Evolutionary conservation across 1,284 basidiomycete genomes (phyloP).

Genomic region (Testicularia cyperi): DNA sequence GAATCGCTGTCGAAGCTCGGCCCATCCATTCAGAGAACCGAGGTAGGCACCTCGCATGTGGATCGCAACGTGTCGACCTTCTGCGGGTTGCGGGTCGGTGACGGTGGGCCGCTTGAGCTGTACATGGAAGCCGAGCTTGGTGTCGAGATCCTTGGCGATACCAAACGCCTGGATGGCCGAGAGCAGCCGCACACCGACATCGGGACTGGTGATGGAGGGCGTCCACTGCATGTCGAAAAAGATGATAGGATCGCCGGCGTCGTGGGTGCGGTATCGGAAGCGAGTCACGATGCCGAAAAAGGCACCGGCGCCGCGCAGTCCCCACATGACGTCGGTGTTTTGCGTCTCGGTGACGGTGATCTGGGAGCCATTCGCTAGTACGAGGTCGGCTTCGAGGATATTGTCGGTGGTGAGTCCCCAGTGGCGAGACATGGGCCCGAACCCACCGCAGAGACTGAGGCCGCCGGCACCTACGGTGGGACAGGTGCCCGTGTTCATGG

Average conservation of each 20-base stretch:
- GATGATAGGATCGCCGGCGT: conserved; percentile 36
- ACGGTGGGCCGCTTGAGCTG: conserved; percentile 29
- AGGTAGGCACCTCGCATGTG: conserved; percentile 41
- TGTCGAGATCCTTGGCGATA: conserved; percentile 10
- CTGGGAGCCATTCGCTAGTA: conserved; percentile 58
- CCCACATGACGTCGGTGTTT: conserved; percentile 50
- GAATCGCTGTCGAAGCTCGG: conserved; percentile 5
- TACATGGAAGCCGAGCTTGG: conserved; percentile 44
- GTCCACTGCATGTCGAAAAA: conserved; percentile 47
- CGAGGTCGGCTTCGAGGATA: conserved; percentile 56
- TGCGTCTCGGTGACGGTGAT: conserved; percentile 33
- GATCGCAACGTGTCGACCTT: conserved; percentile 15
- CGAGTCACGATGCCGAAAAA: conserved; percentile 59
- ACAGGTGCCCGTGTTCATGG: conserved; percentile 58
- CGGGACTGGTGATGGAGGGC: conserved; percentile 10
- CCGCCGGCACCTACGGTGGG: conserved; percentile 59
- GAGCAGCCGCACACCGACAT: conserved; percentile 19
- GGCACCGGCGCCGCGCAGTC: conserved; percentile 56
- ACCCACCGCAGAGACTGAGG: conserved; percentile 58
- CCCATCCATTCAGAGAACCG: conserved; percentile 15
- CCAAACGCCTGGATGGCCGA: conserved; percentile 38
- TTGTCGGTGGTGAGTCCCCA: conserved; percentile 59
- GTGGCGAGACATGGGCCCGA: conserved; percentile 50
- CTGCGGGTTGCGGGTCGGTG: conserved; percentile 9
- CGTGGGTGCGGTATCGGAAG: conserved; percentile 40